Evolutionary conservation across 257 asterid genomes (phyloP), one percentile per base, ranked within the genome.

Genomic region (Penstemon eatonii): DNA sequence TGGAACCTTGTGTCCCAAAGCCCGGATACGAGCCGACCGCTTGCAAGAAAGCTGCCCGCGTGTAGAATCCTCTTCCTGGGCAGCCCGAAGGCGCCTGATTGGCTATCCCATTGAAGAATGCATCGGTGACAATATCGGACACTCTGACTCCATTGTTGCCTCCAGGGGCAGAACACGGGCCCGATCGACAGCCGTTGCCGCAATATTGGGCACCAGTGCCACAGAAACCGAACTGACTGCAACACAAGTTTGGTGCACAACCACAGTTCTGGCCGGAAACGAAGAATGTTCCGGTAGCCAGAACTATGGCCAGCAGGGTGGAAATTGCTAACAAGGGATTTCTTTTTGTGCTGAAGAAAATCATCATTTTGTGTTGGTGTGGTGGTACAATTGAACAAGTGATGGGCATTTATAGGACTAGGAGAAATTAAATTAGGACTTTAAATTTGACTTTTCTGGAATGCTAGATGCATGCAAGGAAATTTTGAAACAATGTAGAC

Each of bases 201-300:
- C 90, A 85, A 11, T 78, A 83, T 11, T 39, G 71, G 4, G 52
- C 10, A 13, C 73, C 60, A 3, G 54, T 63, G 56, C 88, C 86
- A n/a, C 88, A 83, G n/a, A 69, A 78, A 42, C 88, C 88, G 12
- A 4, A 73, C 11, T 51, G 69, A 50, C 84, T 83, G 63, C 84
- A 83, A 43, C 88, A 56, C 44, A 8, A 13, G 9, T 39, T 56
- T 25, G 62, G 5, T 56, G 62, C 42, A 42, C 62, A 56, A 3
- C 62, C 62, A 36, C 58, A 75, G 6, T 5, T 63, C 64, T 46
- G 74, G 11, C 39, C 66, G 1, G 65, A 68, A 33, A 68, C 73
- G 66, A 25, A 25, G 33, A 13, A 60, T 37, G 40, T 57, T 45
- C 64, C 57, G 15, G 56, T 70, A 61, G 10, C 78, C 76, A 58